phyloP scores from a whole-genome alignment of 176 grass and related monocot genomes.

The Phragmites australis region DNA sequence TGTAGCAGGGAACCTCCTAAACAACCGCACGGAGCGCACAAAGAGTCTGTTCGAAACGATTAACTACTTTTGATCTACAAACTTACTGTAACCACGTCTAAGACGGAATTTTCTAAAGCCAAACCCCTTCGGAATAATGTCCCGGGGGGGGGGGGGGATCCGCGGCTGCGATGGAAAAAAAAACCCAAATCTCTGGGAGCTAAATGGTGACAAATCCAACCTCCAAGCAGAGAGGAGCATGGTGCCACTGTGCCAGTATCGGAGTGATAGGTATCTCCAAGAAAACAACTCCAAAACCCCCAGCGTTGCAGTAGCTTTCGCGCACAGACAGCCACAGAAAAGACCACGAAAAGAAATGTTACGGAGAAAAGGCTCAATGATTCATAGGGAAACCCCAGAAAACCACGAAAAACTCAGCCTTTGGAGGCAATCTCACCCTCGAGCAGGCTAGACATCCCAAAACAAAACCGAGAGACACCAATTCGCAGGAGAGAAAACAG shows the following conservation, averaged over 20 bases:
- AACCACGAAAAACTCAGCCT: background rate
- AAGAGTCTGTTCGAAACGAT: background rate
- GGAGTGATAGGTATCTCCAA: constrained; percentile 8
- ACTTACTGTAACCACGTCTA: too few relatives aligned
- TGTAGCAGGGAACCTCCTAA: background rate
- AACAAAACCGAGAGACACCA: background rate
- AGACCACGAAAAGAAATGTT: background rate
- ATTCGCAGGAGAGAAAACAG: background rate
- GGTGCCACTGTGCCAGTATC: background rate
- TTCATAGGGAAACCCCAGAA: background rate
- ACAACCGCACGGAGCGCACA: background rate
- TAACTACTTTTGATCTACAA: background rate
- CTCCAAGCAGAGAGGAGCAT: constrained; percentile 15
- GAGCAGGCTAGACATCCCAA: background rate
- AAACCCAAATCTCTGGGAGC: background rate
- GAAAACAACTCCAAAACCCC: constrained; percentile 25
- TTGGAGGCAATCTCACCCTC: background rate
- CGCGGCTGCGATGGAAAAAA: too few relatives aligned
- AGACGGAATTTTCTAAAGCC: background rate
- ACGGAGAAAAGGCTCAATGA: background rate
- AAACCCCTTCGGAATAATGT: too few relatives aligned
- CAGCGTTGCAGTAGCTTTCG: constrained; percentile 37
- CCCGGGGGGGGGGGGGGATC: too few relatives aligned
- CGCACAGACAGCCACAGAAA: constrained; percentile 15
- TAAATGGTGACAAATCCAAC: background rate